A percentile compares a stretch with the other conserved stretches of the same genome.
Conservation (phyloP, 139 green algal species). For the Klebsormidium nitens region DNA sequence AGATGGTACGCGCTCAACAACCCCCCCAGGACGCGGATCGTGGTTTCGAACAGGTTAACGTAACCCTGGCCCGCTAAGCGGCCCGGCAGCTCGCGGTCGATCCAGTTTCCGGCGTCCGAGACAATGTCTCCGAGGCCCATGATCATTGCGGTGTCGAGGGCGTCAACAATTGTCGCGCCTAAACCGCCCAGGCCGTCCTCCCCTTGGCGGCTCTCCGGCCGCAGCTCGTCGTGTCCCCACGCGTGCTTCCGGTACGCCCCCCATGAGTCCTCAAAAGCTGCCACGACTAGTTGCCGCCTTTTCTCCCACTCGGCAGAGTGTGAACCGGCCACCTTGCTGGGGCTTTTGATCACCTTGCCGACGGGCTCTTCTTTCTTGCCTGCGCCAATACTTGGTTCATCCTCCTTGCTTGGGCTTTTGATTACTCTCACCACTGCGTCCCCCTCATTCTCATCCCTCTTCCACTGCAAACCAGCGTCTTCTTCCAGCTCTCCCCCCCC, state of each 20-base stretch:
- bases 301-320: constrained; percentile 20
- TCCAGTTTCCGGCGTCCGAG: constrained; percentile 51
- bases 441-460: no score
- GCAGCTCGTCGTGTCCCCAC: constrained; percentile 64
- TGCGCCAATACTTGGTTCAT: no score
- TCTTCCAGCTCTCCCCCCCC: no score
- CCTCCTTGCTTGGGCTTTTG: no score
- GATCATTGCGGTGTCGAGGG: constrained; percentile 66
- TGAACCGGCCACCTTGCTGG: no score
- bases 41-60: constrained; percentile 87
- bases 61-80: neutral
- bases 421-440: no score
- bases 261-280: constrained; percentile 57
- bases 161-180: constrained; percentile 54
- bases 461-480: no score
- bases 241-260: constrained; percentile 51
- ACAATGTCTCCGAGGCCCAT: constrained; percentile 63
- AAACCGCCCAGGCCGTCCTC: constrained; percentile 46
- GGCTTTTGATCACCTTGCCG: no score
- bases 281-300: constrained; percentile 24
- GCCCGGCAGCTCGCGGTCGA: constrained; percentile 27
- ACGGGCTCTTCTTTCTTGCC: no score
- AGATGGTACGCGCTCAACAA: constrained; percentile 76
- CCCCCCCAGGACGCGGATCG: constrained; percentile 85
- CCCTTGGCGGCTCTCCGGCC: constrained; percentile 54